Evolutionary conservation across 495 filamentous ascomycete species (phyloP), one percentile per base, ranked within the genome.

Genomic region (Chaetomium tenue): DNA sequence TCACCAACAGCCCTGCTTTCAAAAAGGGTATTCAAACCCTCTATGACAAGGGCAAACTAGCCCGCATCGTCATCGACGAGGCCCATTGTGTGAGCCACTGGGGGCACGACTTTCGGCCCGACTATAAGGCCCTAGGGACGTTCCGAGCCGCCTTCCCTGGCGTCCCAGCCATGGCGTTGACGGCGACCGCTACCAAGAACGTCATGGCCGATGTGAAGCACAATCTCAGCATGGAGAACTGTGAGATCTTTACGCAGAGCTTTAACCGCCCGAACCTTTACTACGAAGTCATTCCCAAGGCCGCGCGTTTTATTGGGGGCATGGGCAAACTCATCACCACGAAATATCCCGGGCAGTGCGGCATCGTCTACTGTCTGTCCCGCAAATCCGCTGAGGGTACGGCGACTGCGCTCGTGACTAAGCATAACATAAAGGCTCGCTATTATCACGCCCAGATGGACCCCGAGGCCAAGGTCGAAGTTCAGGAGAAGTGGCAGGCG

Each of bases 81-180:
- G 94, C 94, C 18, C 94, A 99, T 73, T 99, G 94, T 74, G 93
- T 99, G 25, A 97, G 93, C 75, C 91, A 98, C 75, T 99, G 94
- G 94, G 94, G 94, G 15, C 94, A 99, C 70, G 94, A 99, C 74
- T 99, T 99, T 72, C 89, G 95, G 33, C 93, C 93, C 0, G 95
- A 98, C 74, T 99, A 99, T 76, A 96, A 96, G 71, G 79, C 86
- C 40, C 80, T 99, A 1, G 91, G 92, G 22, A 79, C 84, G 53
- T 74, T 97, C 51, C 83, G 92, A 25, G 62, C 78, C 2, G 82
- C 81, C 58, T 88, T 92, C 64, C 85, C 86, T 3, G 86, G 86
- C 7, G 89, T 98, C 8, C 94, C 94, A 1, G 80, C 97, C 59
- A 94, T 99, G 84, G 94, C 94, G 0, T 75, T 98, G 69, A 99